A percentile compares a stretch with the other conserved stretches of the same genome.
Evolutionary conservation across 2,329 filamentous ascomycete species (phyloP).

Genomic region (Hypoxylon sp.): DNA sequence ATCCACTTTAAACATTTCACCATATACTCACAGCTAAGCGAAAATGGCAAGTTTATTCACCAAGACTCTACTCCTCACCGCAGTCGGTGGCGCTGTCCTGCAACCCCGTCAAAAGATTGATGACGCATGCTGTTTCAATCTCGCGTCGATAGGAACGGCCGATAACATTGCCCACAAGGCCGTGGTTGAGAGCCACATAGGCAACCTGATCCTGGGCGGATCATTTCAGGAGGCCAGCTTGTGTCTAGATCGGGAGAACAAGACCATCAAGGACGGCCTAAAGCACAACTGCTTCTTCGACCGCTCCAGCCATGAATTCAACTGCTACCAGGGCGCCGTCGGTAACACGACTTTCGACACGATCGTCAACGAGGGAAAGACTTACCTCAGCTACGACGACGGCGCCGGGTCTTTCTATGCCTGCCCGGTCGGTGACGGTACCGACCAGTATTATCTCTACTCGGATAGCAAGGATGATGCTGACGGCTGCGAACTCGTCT

Average conservation of each 20-base stretch:
- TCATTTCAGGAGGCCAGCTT: slow-evolving; percentile 47
- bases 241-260: slow-evolving; percentile 42
- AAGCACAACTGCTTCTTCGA: slow-evolving; percentile 49
- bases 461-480: slow-evolving; percentile 41
- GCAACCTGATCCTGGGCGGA: slow-evolving; percentile 45
- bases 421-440: slow-evolving; percentile 41
- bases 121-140: slow-evolving; percentile 46
- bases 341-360: slow-evolving; percentile 44
- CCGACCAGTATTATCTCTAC: slow-evolving; percentile 44
- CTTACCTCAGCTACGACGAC: slow-evolving; percentile 45
- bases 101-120: slow-evolving; percentile 30
- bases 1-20: slow-evolving; percentile 6
- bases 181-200: slow-evolving; percentile 45
- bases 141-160: slow-evolving; percentile 43
- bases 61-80: slow-evolving; percentile 34
- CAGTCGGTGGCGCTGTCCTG: slow-evolving; percentile 28
- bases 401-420: slow-evolving; percentile 44
- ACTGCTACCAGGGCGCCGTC: slow-evolving; percentile 45
- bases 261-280: slow-evolving; percentile 44
- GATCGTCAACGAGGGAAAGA: slow-evolving; percentile 28
- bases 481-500: slow-evolving; percentile 41
- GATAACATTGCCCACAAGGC: slow-evolving; percentile 32
- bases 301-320: slow-evolving; percentile 43
- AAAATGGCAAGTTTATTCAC: slow-evolving; percentile 40
- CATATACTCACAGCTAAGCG: slow-evolving; percentile 4